Base-by-base conservation (phyloP, 2,329 filamentous ascomycete species). In the Pyrenochaeta sp. region DNA sequence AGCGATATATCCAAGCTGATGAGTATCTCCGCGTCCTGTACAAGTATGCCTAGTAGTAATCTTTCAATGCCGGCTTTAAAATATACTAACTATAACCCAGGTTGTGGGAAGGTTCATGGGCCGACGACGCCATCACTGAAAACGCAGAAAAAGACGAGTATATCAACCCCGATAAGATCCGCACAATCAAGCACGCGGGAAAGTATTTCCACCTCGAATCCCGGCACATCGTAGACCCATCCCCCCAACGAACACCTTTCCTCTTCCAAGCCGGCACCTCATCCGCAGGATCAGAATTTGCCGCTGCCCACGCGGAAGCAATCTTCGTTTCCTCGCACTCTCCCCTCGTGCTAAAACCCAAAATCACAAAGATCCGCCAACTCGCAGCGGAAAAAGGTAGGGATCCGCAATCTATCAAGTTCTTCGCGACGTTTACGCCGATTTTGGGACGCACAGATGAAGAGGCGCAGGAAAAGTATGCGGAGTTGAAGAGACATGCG, bases 1-100 rank as follows among this genome's bases (percentile, higher is more conserved):
- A 88, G 56, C 80, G 89, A 52, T 91, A 91, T 62, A 84, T 81
- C 2, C 82, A 88, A 47, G 88, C 88, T 1, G 88, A 91, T 62
- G 89, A 91, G 71, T 91, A 90, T 74, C 73, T 89, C 27, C 74
- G 81, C 0, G 83, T 89, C 0, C 73, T 89, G 3, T 90, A 90
- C 72, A 89, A 89, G 82, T 85, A 69, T 19, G 19, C 19, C 19
- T 19, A 19, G 19, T 19, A 19, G 19, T 19, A 19, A 19, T 44
- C 22, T 44, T 30, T 30, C 28, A 30, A 6, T 30, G 28, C 5
- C 28, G 28, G 6, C 5, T 13, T 3, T 13, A 27, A 30, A 37
- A 36, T 19, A 19, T 19, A 19, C 34, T 54, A 8, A 59, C 19
- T 6, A 9, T 0, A 8, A 5, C 12, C 2, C 53, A 82, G 83